Conservation (phyloP, 2,329 filamentous ascomycete species). For the Paramyrothecium sp. region DNA sequence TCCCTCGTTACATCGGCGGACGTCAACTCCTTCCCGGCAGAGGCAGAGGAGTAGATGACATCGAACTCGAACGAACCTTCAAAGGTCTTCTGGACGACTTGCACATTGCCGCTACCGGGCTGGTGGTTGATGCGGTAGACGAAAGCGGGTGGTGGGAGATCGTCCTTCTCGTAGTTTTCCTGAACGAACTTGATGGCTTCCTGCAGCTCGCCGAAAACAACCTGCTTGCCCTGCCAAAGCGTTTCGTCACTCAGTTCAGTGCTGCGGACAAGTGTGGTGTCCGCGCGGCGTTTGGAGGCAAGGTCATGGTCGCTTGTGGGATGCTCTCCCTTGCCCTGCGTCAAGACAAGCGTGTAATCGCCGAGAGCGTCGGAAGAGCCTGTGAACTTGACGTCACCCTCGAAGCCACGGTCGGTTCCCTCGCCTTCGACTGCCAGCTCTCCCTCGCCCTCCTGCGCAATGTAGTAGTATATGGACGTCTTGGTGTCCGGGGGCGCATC, state of each 20-base stretch:
- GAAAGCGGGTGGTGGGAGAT: slow-evolving; percentile 81
- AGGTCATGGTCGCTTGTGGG: slow-evolving; percentile 64
- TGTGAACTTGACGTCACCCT: slow-evolving; percentile 63
- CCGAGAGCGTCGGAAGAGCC: slow-evolving; percentile 74
- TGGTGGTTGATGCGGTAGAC: slow-evolving; percentile 75
- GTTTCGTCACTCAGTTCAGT: slow-evolving; percentile 63
- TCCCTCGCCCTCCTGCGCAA: slow-evolving; percentile 74
- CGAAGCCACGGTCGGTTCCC: slow-evolving; percentile 48
- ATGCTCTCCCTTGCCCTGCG: slow-evolving; percentile 65
- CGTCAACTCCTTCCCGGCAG: slow-evolving; percentile 54
- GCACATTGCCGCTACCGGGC: slow-evolving; percentile 73
- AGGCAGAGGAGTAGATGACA: slow-evolving; percentile 81
- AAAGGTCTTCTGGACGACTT: slow-evolving; percentile 89
- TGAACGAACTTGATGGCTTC: slow-evolving; percentile 48
- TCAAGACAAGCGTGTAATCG: slow-evolving; percentile 76
- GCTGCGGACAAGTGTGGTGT: slow-evolving; percentile 75
- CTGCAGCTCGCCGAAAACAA: slow-evolving; percentile 54
- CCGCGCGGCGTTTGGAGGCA: slow-evolving; percentile 66
- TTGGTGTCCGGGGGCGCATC: slow-evolving; percentile 67
- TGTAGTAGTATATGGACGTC: slow-evolving; percentile 79
- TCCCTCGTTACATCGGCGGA: slow-evolving; percentile 67
- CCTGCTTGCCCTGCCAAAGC: slow-evolving; percentile 80
- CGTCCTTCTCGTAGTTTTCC: slow-evolving; percentile 49
- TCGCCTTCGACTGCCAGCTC: slow-evolving; percentile 57
- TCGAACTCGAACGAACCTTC: slow-evolving; percentile 92